phyloP scores from a whole-genome alignment of 805 yeast species.

The Zygosaccharomyces bailii region DNA sequence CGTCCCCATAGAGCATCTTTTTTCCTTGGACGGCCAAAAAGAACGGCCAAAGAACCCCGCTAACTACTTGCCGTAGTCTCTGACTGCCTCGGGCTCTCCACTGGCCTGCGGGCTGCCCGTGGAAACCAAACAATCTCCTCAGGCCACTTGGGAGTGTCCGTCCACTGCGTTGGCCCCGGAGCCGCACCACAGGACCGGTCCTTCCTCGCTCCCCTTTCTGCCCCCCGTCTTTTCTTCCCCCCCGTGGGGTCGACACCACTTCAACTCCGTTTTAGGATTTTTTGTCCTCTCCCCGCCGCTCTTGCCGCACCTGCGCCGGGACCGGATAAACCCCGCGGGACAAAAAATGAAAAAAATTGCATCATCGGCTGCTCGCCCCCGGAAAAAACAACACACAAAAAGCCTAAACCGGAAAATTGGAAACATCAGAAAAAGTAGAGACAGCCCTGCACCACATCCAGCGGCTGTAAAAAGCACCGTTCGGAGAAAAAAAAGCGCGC shows the following conservation, averaged over 20 bases:
- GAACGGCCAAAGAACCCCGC: neutral
- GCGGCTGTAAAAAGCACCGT: neutral
- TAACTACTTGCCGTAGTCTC: neutral
- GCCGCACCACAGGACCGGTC: neutral
- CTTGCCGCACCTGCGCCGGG: neutral
- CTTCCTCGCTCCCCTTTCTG: neutral
- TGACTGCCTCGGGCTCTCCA: neutral
- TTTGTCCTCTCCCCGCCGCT: neutral
- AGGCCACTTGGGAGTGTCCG: neutral
- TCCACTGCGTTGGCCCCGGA: neutral
- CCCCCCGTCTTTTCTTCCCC: neutral
- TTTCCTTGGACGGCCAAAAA: neutral
- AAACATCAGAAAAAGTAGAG: neutral
- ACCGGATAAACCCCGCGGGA: neutral
- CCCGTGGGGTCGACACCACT: neutral
- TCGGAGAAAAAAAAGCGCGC: constrained; percentile 1
- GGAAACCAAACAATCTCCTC: neutral
- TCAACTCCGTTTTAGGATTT: neutral
- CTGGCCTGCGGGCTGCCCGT: too few species aligned
- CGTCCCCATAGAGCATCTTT: neutral
- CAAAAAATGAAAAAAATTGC: neutral
- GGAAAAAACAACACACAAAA: neutral
- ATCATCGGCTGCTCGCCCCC: neutral
- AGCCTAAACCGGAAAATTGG: neutral
- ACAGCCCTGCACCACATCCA: neutral